These are phyloP conservation scores for Cytospora mali DNA, from an alignment of 2,329 filamentous ascomycete genomes.

Conservation along the genomic window DNA sequence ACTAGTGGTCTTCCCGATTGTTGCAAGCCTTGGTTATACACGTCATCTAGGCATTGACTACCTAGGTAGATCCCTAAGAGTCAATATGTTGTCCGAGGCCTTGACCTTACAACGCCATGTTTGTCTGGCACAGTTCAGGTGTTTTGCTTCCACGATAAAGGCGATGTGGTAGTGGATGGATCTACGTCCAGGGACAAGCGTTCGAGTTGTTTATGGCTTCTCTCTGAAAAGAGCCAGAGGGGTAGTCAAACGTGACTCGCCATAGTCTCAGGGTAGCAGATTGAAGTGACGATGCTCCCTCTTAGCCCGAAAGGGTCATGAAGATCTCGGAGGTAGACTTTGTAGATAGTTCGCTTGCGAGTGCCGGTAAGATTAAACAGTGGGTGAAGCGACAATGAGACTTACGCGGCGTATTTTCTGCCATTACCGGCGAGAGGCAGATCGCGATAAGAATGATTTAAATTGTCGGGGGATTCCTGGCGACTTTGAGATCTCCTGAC, in stretches of 20 bases:
- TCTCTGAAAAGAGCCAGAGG: background rate
- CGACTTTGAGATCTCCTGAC: too few species aligned
- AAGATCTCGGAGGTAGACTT: background rate
- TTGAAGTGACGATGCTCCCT: background rate
- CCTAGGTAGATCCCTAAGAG: background rate
- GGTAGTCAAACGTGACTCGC: background rate
- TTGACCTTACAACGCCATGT: background rate
- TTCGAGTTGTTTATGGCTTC: background rate
- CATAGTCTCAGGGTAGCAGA: too few species aligned
- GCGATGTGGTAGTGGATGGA: background rate
- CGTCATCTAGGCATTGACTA: background rate
- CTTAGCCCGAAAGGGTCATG: background rate
- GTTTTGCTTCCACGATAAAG: background rate
- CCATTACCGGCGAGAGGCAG: background rate
- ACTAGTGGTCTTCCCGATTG: background rate
- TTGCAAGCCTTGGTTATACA: background rate
- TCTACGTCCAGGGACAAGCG: background rate
- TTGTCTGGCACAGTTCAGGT: background rate
- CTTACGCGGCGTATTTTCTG: background rate
- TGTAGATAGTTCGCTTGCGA: background rate
- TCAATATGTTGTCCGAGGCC: background rate
- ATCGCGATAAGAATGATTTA: too few species aligned
- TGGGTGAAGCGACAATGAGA: background rate
- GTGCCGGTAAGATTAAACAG: background rate
- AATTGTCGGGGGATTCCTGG: too few species aligned